Evolutionary conservation across 345 rosid species (phyloP), one percentile per base, ranked within the genome.

Genomic region (Cardamine chenopodiifolia): DNA sequence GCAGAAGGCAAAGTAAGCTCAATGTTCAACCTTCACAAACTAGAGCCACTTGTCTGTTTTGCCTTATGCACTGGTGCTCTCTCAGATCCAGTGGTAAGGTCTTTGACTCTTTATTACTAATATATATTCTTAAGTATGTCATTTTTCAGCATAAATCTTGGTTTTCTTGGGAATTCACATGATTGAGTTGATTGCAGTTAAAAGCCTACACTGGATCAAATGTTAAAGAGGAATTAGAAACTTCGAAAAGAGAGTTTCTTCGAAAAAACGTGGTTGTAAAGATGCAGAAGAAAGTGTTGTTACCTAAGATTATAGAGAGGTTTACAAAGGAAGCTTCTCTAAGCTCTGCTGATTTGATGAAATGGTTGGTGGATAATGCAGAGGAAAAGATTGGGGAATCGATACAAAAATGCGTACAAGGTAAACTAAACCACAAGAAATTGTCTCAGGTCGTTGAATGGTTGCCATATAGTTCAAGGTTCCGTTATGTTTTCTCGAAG

Each of bases 31-130:
- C 93, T 86, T 61, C 49, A 78, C 28, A 79, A 72, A 57, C 66
- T 84, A 34, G 84, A 86, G 58, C 90, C 97, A 19, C 85, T 83
- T 23, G 86, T 79, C 80, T 93, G 90, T 84, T 91, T 93, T 79
- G 86, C 96, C 71, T 90, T 93, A 10, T 91, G 96, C 76, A 86
- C 88, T 52, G 97, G 97, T 60, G 89, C 91, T 56, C 72, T 88
- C 64, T 91, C 97, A 55, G 96, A 90, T 85, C 96, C 97, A 4
- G 79, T 80, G 96, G 98, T 93, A 90, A 86, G 26, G 28, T 62
- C 26, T 29, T 66, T 26, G 52, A 25, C 31, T 31, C 49, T 25
- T 14, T 57, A 4, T 17, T 66, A 44, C 49, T 66, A 66, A 32
- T 22, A 7, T 32, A 9, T 70, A 28, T 17, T 18, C 8, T 1